Evolutionary conservation across 768 basidiomycete genomes (phyloP).

Genomic region (Leucocoprinus birnbaumii): DNA sequence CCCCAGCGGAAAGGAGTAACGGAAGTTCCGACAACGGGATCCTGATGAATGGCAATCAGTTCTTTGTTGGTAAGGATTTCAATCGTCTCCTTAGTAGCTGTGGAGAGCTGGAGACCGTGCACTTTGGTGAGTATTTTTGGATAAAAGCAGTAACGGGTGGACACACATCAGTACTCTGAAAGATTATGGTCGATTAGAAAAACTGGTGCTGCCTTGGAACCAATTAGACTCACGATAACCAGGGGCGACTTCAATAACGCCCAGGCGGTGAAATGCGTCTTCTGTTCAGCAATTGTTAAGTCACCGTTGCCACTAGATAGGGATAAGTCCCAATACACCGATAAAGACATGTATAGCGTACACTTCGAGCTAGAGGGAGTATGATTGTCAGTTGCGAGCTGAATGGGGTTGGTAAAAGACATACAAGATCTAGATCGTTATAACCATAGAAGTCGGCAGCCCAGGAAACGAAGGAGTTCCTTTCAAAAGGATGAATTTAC

Average conservation of each 20-base stretch:
- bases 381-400: no score
- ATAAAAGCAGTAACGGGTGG: not conserved
- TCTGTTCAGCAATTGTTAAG: constrained; percentile 58
- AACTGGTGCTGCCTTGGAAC: not conserved
- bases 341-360: constrained; percentile 21
- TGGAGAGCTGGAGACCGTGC: not conserved
- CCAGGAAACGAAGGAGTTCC: constrained; percentile 63
- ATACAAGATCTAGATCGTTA: constrained; percentile 68
- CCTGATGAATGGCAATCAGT: constrained; percentile 69
- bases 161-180: constrained; percentile 22
- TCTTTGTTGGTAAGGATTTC: constrained; percentile 61
- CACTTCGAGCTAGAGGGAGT: constrained; percentile 47
- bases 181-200: not conserved
- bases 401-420: no score
- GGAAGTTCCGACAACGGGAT: constrained; percentile 54
- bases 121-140: no score
- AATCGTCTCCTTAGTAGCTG: constrained; percentile 43
- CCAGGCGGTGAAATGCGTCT: constrained; percentile 73
- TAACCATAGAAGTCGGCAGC: constrained; percentile 66
- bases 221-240: constrained; percentile 41
- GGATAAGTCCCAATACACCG: not conserved
- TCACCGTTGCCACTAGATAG: constrained; percentile 55
- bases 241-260: constrained; percentile 68
- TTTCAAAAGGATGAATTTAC: constrained; percentile 22
- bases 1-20: constrained; percentile 71